Conservation (phyloP, 1,284 basidiomycete genomes). For the Apiotrichum sp. region DNA sequence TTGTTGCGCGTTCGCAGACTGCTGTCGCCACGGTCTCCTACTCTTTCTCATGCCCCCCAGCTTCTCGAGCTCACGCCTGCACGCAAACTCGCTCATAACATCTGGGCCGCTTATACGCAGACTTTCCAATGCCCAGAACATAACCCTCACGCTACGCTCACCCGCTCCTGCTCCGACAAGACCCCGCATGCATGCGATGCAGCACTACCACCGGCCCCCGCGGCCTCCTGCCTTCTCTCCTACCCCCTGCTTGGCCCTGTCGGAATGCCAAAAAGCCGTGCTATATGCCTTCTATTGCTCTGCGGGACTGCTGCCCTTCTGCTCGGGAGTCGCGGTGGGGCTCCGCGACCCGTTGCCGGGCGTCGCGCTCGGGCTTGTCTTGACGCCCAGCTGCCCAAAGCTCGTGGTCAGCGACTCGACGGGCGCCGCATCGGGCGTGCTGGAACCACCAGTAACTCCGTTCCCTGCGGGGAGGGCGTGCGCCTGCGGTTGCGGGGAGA, state of each 20-base stretch:
- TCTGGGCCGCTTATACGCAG: no score
- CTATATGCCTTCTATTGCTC: background rate
- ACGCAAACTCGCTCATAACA: no score
- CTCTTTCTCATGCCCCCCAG: no score
- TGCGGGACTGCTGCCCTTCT: background rate
- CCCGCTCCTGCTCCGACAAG: background rate
- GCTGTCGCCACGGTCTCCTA: no score
- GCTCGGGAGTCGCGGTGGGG: no score
- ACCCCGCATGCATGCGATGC: slow-evolving; percentile 1
- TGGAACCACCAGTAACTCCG: background rate
- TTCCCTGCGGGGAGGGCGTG: background rate
- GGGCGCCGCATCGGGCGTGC: background rate
- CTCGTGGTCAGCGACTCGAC: slow-evolving; percentile 2
- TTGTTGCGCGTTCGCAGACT: no score
- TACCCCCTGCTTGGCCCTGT: no score
- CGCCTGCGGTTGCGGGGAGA: slow-evolving; percentile 27
- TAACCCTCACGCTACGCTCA: background rate
- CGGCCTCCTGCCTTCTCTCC: no score
- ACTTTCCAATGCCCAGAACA: no score
- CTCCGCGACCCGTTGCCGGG: background rate
- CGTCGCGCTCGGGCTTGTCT: background rate
- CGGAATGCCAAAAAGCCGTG: background rate
- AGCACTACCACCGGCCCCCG: no score
- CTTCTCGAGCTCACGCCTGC: no score
- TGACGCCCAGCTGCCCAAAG: slow-evolving; percentile 11